phyloP scores from a whole-genome alignment of 2,329 filamentous ascomycete genomes.

The Penicillium concentricum region DNA sequence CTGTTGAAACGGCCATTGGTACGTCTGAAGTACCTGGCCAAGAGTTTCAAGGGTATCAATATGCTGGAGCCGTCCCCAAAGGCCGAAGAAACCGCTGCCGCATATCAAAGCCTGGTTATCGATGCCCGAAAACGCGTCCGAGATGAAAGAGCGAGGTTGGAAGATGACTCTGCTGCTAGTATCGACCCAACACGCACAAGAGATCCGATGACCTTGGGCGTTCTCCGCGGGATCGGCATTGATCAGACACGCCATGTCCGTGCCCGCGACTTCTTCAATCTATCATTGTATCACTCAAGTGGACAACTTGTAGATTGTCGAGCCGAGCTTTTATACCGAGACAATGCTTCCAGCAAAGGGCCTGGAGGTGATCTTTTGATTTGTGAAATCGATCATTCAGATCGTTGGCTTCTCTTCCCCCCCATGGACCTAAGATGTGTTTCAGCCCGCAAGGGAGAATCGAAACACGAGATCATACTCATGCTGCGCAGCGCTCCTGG shows the following conservation, averaged over 20 bases:
- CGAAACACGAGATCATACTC: constrained; percentile 71
- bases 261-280: constrained; percentile 84
- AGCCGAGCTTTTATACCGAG: constrained; percentile 81
- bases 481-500: constrained; percentile 77
- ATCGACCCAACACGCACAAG: constrained; percentile 80
- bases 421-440: constrained; percentile 71
- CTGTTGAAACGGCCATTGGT: constrained; percentile 86
- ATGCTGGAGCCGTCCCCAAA: constrained; percentile 47
- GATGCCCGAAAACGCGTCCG: constrained; percentile 72
- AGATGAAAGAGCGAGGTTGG: constrained; percentile 69
- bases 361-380: constrained; percentile 83
- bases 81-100: constrained; percentile 58
- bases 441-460: constrained; percentile 75
- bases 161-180: constrained; percentile 81
- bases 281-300: constrained; percentile 82
- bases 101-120: constrained; percentile 71
- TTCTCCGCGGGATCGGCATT: constrained; percentile 68
- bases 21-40: constrained; percentile 81
- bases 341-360: constrained; percentile 67
- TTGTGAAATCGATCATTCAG: constrained; percentile 77
- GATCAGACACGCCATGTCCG: constrained; percentile 78
- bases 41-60: constrained; percentile 68
- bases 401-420: constrained; percentile 86
- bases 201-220: constrained; percentile 73
- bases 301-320: constrained; percentile 87